Conservation (phyloP, 306 rosid species). For the Acacia acuminata region DNA sequence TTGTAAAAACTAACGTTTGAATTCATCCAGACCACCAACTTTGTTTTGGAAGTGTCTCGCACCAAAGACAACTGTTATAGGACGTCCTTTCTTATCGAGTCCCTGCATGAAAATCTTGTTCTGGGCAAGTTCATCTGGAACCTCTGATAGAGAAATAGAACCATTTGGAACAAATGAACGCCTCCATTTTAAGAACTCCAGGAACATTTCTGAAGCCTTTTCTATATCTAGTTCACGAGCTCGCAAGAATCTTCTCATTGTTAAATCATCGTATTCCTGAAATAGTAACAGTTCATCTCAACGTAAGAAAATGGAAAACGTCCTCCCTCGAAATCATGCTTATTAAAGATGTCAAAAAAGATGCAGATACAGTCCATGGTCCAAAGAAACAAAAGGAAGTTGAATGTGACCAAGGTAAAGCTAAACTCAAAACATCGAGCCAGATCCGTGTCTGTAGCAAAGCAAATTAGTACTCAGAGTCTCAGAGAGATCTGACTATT, state of each 20-base stretch:
- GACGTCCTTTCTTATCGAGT: constrained; percentile 57
- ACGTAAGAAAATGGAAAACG: not conserved
- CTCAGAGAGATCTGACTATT: not conserved
- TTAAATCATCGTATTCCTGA: constrained; percentile 56
- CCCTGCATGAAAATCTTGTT: constrained; percentile 56
- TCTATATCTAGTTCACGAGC: constrained; percentile 57
- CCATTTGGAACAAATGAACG: constrained; percentile 54
- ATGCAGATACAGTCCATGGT: not conserved
- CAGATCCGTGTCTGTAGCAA: not conserved
- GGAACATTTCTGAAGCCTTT: constrained; percentile 48
- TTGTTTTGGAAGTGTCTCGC: constrained; percentile 56
- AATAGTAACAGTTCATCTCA: not conserved
- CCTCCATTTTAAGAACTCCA: constrained; percentile 64
- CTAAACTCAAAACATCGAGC: not conserved
- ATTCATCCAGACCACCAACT: constrained; percentile 38
- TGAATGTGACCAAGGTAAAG: not conserved
- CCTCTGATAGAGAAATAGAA: constrained; percentile 40
- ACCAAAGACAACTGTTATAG: constrained; percentile 43
- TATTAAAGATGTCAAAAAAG: not conserved
- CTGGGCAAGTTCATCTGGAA: constrained; percentile 52
- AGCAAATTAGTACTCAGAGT: not conserved
- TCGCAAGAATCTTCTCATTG: constrained; percentile 53
- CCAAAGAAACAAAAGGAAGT: not conserved
- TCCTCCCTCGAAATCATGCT: not conserved
- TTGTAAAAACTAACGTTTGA: constrained; percentile 45